These are phyloP conservation scores for Puccinia novopanici DNA, from an alignment of 1,284 basidiomycete species.

Conservation along the genomic window DNA sequence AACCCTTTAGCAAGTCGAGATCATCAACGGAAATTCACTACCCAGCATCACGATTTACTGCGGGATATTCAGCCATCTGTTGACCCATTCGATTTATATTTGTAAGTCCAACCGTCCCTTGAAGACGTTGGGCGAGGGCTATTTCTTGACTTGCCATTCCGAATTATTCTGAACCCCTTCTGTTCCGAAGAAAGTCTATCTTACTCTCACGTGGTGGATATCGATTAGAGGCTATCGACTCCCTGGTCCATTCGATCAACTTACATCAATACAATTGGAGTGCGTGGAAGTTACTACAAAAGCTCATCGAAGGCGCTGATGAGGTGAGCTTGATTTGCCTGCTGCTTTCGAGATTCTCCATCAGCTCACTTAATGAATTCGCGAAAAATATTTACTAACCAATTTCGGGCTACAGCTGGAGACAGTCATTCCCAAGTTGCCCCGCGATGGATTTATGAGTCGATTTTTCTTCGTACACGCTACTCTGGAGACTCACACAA, in stretches of 20 bases:
- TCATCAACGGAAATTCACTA: slow-evolving; percentile 68
- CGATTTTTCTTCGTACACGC: slow-evolving; percentile 87
- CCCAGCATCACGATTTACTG: slow-evolving; percentile 64
- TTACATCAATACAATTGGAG: slow-evolving; percentile 95
- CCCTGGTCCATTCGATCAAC: slow-evolving; percentile 73
- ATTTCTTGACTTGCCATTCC: neutral
- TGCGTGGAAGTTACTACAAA: slow-evolving; percentile 78
- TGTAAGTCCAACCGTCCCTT: slow-evolving; percentile 64
- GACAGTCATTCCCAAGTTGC: slow-evolving; percentile 64
- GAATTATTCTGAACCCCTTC: neutral
- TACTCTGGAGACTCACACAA: slow-evolving; percentile 83
- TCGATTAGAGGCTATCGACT: slow-evolving; percentile 82
- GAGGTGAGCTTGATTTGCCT: slow-evolving; percentile 66
- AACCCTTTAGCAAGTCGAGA: slow-evolving; percentile 66
- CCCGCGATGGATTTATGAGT: slow-evolving; percentile 70
- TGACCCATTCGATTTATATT: slow-evolving; percentile 82
- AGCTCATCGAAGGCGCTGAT: slow-evolving; percentile 81
- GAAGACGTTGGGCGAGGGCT: neutral
- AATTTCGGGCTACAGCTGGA: neutral
- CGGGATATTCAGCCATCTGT: slow-evolving; percentile 51
- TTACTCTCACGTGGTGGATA: slow-evolving; percentile 75
- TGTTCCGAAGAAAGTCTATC: slow-evolving; percentile 69
- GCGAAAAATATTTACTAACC: too few species aligned
- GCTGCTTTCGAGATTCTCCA: neutral
- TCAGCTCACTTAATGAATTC: slow-evolving; percentile 15